A percentile compares a stretch with the other conserved stretches of the same genome.
These are phyloP conservation scores for Talaromyces sp. DNA, from an alignment of 2,329 filamentous ascomycete genomes.

Conservation along the genomic window DNA sequence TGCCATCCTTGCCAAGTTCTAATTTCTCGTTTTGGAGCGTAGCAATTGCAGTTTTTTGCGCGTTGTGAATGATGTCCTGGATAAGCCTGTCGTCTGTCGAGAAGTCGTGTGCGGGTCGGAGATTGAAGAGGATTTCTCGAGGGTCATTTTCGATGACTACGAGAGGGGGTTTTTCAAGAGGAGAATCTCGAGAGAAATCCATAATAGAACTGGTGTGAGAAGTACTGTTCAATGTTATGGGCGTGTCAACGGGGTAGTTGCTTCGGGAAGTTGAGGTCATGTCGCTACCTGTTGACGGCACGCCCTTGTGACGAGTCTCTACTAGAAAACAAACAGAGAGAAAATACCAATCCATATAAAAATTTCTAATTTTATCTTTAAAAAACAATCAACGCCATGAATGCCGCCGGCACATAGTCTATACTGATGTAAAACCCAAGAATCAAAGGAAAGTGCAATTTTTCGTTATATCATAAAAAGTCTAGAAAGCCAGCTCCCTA, in stretches of 20 bases:
- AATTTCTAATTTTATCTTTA: background rate
- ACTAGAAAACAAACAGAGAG: background rate
- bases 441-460: background rate
- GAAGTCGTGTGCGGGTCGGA: conserved; percentile 13
- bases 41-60: conserved; percentile 13
- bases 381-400: background rate
- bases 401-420: background rate
- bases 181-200: conserved; percentile 15
- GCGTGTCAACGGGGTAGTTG: background rate
- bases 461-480: background rate
- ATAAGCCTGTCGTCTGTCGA: conserved; percentile 18
- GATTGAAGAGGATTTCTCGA: conserved; percentile 13
- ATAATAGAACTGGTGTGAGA: background rate
- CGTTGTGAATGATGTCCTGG: conserved; percentile 1
- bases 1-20: conserved; percentile 25
- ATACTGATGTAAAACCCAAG: background rate
- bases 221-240: background rate
- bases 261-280: background rate
- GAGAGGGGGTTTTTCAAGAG: conserved; percentile 34
- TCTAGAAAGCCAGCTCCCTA: background rate
- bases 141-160: conserved; percentile 31
- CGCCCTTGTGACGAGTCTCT: too few species aligned
- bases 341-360: too few species aligned
- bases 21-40: conserved; percentile 28
- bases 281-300: background rate